Conservation (phyloP, 108 stramenopile species). For the Cyclostephanos tholiformis region DNA sequence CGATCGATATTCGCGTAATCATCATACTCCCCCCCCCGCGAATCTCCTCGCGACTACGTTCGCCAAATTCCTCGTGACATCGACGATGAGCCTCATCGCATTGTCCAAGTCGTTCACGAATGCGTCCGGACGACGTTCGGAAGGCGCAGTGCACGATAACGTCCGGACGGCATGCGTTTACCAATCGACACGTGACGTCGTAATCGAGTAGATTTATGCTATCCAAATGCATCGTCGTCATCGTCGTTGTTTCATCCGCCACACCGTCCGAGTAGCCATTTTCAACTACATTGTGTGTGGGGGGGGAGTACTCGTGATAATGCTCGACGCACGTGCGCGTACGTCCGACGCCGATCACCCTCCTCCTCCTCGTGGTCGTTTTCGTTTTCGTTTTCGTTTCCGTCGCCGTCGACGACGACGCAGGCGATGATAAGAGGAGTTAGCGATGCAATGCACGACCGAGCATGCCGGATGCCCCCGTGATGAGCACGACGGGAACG, state of each 20-base stretch:
- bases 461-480: conserved; percentile 43
- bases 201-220: conserved; percentile 27
- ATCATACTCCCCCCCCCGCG: neutral
- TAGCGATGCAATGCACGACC: conserved; percentile 38
- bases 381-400: too few relatives aligned
- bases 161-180: conserved; percentile 18
- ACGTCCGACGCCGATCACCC: conserved; percentile 22
- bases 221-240: conserved; percentile 14
- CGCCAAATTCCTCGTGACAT: conserved; percentile 31
- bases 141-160: conserved; percentile 41
- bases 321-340: conserved; percentile 28
- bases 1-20: too few relatives aligned
- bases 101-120: conserved; percentile 27
- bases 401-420: neutral
- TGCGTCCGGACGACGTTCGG: conserved; percentile 37
- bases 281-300: too few relatives aligned
- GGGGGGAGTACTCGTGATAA: conserved; percentile 20
- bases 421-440: too few relatives aligned
- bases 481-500: conserved; percentile 24
- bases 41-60: conserved; percentile 5
- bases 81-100: conserved; percentile 32
- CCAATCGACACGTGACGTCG: conserved; percentile 18
- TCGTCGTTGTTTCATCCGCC: neutral
- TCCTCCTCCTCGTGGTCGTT: neutral
- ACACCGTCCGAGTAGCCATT: too few relatives aligned